A percentile compares a stretch with the other conserved stretches of the same genome.
These are phyloP conservation scores for Gaertneriomyces sp. DNA, from an alignment of 192 early-diverging fungal species.

Conservation along the genomic window DNA sequence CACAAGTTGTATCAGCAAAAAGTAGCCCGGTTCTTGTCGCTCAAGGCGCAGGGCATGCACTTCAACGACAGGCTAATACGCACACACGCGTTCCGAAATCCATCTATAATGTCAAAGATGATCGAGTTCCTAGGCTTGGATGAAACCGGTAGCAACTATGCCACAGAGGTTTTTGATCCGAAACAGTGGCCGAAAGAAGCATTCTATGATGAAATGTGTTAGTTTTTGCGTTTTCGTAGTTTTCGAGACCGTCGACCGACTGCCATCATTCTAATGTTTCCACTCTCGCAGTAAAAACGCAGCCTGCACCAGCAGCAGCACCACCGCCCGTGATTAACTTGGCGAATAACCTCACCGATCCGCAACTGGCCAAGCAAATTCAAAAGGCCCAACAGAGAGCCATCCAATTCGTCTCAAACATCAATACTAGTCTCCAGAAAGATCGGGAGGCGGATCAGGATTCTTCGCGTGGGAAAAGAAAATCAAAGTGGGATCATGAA, in stretches of 20 bases:
- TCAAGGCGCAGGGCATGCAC: slow-evolving; percentile 64
- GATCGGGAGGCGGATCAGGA: too few relatives aligned
- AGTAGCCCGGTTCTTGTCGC: slow-evolving; percentile 68
- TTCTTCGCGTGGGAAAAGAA: too few relatives aligned
- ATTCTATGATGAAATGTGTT: slow-evolving; percentile 61
- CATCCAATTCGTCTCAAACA: slow-evolving; percentile 29
- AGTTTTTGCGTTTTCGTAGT: slow-evolving; percentile 11
- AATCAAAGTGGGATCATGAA: too few relatives aligned
- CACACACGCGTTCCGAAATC: slow-evolving; percentile 89
- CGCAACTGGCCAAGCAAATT: slow-evolving; percentile 11
- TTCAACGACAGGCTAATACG: slow-evolving; percentile 79
- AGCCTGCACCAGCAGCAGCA: slow-evolving; percentile 40
- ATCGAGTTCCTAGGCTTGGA: slow-evolving; percentile 80
- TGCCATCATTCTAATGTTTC: slow-evolving; percentile 10
- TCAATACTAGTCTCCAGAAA: neutral
- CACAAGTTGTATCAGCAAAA: slow-evolving; percentile 49
- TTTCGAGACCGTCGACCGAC: neutral
- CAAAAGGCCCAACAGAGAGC: slow-evolving; percentile 28
- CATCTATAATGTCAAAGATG: slow-evolving; percentile 82
- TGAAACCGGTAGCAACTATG: slow-evolving; percentile 78
- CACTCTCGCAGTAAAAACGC: slow-evolving; percentile 39
- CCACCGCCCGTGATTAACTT: neutral
- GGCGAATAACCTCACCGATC: neutral
- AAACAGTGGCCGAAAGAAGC: slow-evolving; percentile 57
- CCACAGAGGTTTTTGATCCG: slow-evolving; percentile 67